Percentiles rank a stretch among this genome's conserved stretches.
Evolutionary conservation across 345 rosid species (phyloP).

Genomic region (Eucalyptus curtisii): DNA sequence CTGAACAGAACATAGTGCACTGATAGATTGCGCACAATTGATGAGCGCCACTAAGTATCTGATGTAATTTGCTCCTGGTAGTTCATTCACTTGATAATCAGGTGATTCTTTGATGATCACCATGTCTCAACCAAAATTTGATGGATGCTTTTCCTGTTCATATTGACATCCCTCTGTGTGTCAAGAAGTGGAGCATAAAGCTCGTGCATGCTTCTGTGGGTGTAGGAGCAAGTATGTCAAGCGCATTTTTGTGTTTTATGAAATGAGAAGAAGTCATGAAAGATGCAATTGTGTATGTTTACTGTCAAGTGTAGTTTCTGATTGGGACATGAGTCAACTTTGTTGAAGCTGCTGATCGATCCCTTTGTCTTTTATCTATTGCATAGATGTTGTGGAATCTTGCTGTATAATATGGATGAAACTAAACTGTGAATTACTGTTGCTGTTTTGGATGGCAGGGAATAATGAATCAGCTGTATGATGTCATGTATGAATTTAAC

Average conservation of each 20-base stretch:
- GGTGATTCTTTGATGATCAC: neutral
- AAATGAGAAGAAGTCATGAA: neutral
- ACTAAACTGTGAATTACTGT: neutral
- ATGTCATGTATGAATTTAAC: conserved; percentile 85
- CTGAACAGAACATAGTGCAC: neutral
- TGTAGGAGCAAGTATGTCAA: neutral
- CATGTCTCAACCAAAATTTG: neutral
- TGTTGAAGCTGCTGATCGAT: neutral
- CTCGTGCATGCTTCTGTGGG: neutral
- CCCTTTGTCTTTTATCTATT: neutral
- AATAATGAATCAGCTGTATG: conserved; percentile 71
- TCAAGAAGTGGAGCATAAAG: neutral
- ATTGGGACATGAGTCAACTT: neutral
- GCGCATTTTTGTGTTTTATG: neutral
- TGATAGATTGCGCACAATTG: neutral
- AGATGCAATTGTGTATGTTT: neutral
- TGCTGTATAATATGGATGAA: neutral
- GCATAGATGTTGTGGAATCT: neutral
- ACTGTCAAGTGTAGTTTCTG: neutral
- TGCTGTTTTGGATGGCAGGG: conserved; percentile 37
- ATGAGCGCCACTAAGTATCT: neutral
- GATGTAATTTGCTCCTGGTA: neutral
- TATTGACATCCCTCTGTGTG: neutral
- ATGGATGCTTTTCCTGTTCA: neutral
- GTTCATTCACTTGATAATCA: neutral